Conservation (phyloP, 2,329 filamentous ascomycete genomes). For the Penicillium sp. region DNA sequence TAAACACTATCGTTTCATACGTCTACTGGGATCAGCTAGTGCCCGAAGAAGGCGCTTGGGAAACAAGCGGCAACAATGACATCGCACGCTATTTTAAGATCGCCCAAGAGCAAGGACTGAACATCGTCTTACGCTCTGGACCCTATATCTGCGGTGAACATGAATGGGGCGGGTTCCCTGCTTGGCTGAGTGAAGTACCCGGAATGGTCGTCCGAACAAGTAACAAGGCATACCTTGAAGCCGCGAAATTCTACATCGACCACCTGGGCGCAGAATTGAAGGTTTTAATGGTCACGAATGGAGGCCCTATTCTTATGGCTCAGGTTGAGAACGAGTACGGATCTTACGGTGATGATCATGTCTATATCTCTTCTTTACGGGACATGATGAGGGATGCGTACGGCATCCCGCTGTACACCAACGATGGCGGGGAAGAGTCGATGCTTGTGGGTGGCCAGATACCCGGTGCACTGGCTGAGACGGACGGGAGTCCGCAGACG, state of each 20-base stretch:
- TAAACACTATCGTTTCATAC: slow-evolving; percentile 55
- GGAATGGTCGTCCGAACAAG: slow-evolving; percentile 45
- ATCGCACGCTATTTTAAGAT: slow-evolving; percentile 51
- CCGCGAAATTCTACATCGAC: slow-evolving; percentile 40
- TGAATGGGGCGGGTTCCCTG: slow-evolving; percentile 53
- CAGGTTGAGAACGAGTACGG: slow-evolving; percentile 57
- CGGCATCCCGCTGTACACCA: slow-evolving; percentile 50
- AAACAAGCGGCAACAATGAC: slow-evolving; percentile 45
- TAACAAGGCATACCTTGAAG: slow-evolving; percentile 43
- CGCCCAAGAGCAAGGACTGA: slow-evolving; percentile 49
- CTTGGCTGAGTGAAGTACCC: slow-evolving; percentile 45
- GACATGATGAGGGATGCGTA: slow-evolving; percentile 47
- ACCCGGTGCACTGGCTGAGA: slow-evolving; percentile 47
- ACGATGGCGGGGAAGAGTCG: slow-evolving; percentile 49
- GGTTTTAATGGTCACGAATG: slow-evolving; percentile 41
- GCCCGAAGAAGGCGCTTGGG: slow-evolving; percentile 42
- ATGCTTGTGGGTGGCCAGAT: slow-evolving; percentile 48
- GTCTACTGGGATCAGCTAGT: slow-evolving; percentile 54
- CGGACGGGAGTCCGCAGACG: slow-evolving; percentile 45
- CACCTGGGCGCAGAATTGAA: slow-evolving; percentile 40
- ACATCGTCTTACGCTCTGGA: slow-evolving; percentile 49
- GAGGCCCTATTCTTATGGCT: slow-evolving; percentile 52
- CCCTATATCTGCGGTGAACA: slow-evolving; percentile 53
- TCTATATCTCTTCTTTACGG: slow-evolving; percentile 44
- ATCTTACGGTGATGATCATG: slow-evolving; percentile 48